Evolutionary conservation across 106 monocot genomes (phyloP).

Genomic region (Platanthera guangdongensis): DNA sequence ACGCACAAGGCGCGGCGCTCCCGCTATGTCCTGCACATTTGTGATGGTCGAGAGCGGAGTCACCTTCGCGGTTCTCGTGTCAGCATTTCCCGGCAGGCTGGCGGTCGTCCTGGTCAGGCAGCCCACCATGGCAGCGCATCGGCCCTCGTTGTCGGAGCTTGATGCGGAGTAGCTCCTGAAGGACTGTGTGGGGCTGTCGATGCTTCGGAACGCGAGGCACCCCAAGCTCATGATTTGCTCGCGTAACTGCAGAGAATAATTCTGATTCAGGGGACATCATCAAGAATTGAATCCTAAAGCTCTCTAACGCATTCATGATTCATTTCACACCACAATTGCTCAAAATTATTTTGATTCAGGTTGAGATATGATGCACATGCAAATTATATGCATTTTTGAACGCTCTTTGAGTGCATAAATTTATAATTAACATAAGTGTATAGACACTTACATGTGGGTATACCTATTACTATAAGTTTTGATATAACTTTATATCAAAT

Average conservation of each 20-base stretch:
- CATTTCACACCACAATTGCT: neutral
- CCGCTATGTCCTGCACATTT: constrained; percentile 17
- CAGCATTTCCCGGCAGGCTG: neutral
- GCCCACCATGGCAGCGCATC: constrained; percentile 29
- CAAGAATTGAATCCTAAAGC: neutral
- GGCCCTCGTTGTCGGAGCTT: constrained; percentile 47
- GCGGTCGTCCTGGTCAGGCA: constrained; percentile 32
- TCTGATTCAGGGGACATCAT: neutral
- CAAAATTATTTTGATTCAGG: no score
- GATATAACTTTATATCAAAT: no score
- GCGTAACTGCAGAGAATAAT: neutral
- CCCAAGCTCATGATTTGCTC: constrained; percentile 32
- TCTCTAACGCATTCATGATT: neutral
- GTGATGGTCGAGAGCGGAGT: constrained; percentile 22
- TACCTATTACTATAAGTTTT: no score
- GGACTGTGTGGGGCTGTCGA: constrained; percentile 41
- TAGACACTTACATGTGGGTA: no score
- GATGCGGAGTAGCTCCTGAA: constrained; percentile 54
- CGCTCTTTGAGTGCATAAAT: no score
- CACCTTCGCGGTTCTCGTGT: constrained; percentile 32
- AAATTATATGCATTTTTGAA: no score
- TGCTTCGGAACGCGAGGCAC: constrained; percentile 47
- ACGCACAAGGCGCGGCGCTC: constrained; percentile 42
- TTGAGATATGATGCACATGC: no score
- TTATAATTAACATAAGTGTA: no score